Percentiles rank a stretch among this genome's conserved stretches.
phyloP scores from a whole-genome alignment of 2,329 filamentous ascomycete genomes.

The Penicillium sclerotigenum region DNA sequence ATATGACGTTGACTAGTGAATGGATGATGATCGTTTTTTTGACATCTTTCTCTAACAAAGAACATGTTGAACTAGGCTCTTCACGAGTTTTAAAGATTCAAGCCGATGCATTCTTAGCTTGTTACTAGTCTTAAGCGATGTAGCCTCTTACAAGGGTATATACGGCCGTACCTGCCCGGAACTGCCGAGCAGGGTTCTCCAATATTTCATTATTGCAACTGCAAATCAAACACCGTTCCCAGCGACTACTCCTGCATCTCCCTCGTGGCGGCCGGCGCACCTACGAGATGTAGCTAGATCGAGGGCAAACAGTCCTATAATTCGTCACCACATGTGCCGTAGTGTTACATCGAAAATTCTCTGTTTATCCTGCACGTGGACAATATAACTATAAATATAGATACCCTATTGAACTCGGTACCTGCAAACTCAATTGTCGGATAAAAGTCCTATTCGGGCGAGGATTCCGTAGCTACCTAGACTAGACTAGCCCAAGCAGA shows the following conservation, averaged over 20 bases:
- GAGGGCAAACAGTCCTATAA: neutral
- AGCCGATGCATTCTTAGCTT: neutral
- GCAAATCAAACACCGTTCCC: neutral
- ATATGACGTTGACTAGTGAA: neutral
- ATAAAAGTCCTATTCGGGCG: neutral
- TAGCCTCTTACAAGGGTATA: neutral
- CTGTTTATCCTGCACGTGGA: neutral
- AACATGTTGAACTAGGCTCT: no score
- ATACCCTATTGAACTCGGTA: neutral
- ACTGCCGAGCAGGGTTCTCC: neutral
- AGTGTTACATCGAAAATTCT: neutral
- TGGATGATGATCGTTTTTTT: neutral
- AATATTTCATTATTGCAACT: neutral
- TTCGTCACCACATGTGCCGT: neutral
- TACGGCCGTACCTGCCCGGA: neutral
- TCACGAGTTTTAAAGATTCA: neutral
- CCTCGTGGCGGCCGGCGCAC: neutral
- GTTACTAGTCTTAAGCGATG: neutral
- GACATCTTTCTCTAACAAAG: neutral
- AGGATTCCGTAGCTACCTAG: neutral
- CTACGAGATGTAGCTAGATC: neutral
- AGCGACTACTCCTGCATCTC: neutral
- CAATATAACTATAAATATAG: neutral
- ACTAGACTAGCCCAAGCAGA: neutral
- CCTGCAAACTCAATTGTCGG: no score